Conservation (phyloP, 2,329 filamentous ascomycete genomes). For the Allantophomopsis cytisporea region DNA sequence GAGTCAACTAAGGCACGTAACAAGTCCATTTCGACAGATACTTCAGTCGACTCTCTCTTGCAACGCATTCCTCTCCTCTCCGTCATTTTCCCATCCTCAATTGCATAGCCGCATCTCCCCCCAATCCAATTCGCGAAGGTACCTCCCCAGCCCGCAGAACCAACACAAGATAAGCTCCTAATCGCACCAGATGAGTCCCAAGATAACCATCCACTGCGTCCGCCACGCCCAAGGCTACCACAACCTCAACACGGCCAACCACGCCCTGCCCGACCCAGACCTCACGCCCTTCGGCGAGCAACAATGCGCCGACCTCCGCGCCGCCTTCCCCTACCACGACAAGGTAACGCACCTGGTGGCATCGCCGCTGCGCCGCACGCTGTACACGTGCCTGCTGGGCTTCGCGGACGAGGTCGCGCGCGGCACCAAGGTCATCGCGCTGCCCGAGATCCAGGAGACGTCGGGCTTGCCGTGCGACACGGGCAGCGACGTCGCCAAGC, state of each 20-base stretch:
- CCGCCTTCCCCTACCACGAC: slow-evolving; percentile 49
- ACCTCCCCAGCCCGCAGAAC: no score
- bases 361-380: slow-evolving; percentile 68
- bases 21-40: no score
- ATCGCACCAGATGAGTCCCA: neutral
- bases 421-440: slow-evolving; percentile 34
- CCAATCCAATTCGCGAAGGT: no score
- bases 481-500: slow-evolving; percentile 40
- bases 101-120: no score
- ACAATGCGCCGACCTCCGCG: slow-evolving; percentile 55
- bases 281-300: slow-evolving; percentile 63
- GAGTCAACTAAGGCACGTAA: no score
- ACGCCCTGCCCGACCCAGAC: slow-evolving; percentile 61
- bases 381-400: slow-evolving; percentile 61
- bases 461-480: slow-evolving; percentile 63
- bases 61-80: no score
- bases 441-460: slow-evolving; percentile 71
- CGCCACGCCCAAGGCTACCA: slow-evolving; percentile 71
- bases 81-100: no score
- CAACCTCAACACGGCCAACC: slow-evolving; percentile 60
- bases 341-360: slow-evolving; percentile 58
- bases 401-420: slow-evolving; percentile 43
- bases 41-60: no score
- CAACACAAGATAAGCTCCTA: no score
- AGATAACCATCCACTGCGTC: slow-evolving; percentile 44